Evolutionary conservation across 2,329 filamentous ascomycete species (phyloP).

Genomic region (Corynespora cassiicola): DNA sequence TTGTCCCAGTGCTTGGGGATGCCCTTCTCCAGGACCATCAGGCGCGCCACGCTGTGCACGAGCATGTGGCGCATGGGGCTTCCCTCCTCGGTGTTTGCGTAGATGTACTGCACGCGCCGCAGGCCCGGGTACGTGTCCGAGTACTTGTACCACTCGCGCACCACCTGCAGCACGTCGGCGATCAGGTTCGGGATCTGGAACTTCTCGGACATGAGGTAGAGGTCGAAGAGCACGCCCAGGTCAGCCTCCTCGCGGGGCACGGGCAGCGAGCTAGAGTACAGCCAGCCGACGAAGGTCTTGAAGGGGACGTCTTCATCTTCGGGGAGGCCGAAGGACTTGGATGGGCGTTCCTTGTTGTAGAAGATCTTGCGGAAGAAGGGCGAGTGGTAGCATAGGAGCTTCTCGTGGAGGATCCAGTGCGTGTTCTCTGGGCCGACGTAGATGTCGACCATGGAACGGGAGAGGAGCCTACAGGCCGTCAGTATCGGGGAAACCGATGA

Average conservation of each 20-base stretch:
- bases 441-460: conserved; percentile 61
- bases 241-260: conserved; percentile 58
- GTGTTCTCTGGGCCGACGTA: conserved; percentile 62
- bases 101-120: conserved; percentile 60
- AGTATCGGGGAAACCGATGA: conserved; percentile 1
- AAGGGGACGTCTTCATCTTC: conserved; percentile 60
- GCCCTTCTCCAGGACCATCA: conserved; percentile 57
- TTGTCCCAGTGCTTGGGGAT: conserved; percentile 63
- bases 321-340: conserved; percentile 55
- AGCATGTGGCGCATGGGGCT: conserved; percentile 57
- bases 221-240: conserved; percentile 57
- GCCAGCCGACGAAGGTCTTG: conserved; percentile 60
- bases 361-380: conserved; percentile 62
- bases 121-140: conserved; percentile 60
- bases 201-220: conserved; percentile 62
- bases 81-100: conserved; percentile 56
- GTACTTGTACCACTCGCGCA: conserved; percentile 59
- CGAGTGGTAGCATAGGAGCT: conserved; percentile 61
- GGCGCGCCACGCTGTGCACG: conserved; percentile 56
- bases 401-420: conserved; percentile 63
- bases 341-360: conserved; percentile 43
- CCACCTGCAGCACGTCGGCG: conserved; percentile 56
- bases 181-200: conserved; percentile 57
- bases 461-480: conserved; percentile 54
- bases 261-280: conserved; percentile 58